Percentiles rank a stretch among this genome's conserved stretches.
phyloP scores from a whole-genome alignment of 148 eudicot species.

The Nepenthes mirabilis region DNA sequence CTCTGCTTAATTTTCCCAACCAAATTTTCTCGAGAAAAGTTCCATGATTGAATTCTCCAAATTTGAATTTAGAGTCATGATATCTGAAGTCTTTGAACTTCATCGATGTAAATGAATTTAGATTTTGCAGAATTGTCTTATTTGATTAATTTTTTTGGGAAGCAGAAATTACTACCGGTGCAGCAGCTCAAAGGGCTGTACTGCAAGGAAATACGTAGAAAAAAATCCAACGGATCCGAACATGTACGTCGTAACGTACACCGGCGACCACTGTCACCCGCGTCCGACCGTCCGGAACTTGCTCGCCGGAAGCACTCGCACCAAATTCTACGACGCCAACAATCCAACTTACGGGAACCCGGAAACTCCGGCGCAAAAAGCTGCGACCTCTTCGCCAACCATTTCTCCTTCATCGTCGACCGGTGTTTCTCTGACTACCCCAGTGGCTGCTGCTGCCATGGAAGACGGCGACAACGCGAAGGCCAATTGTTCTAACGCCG shows the following conservation, averaged over 20 bases:
- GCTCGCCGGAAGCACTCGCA: conserved; percentile 52
- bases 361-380: not conserved
- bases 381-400: not conserved
- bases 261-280: conserved; percentile 64
- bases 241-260: conserved; percentile 47
- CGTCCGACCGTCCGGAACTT: conserved; percentile 58
- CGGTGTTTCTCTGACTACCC: not conserved
- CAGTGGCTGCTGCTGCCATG: not conserved
- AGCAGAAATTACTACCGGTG: conserved; percentile 75
- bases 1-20: no score
- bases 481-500: no score
- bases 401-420: not conserved
- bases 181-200: conserved; percentile 60
- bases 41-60: no score
- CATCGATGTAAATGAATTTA: no score
- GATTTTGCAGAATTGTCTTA: no score
- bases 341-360: not conserved
- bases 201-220: conserved; percentile 81
- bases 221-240: conserved; percentile 37
- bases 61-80: no score
- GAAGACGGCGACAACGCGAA: no score
- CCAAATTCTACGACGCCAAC: conserved; percentile 12
- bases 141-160: no score
- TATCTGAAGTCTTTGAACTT: no score
- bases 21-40: no score